These are phyloP conservation scores for Pichia sp. DNA, from an alignment of 1,139 yeast species.

Conservation along the genomic window DNA sequence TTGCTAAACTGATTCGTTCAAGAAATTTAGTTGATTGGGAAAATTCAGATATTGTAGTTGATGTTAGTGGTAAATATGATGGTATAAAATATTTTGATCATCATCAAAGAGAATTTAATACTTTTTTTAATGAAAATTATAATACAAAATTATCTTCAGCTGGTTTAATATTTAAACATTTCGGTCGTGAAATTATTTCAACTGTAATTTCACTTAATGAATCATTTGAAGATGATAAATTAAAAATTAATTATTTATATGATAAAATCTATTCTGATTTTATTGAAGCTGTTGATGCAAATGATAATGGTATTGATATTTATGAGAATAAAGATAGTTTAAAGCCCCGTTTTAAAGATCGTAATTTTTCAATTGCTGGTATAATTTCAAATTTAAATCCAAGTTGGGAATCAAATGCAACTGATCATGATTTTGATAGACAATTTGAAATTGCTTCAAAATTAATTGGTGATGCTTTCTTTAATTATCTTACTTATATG, in stretches of 20 bases:
- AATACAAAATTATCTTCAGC: constrained; percentile 87
- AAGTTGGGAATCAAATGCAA: constrained; percentile 64
- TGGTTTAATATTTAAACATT: constrained; percentile 89
- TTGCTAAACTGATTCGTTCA: constrained; percentile 70
- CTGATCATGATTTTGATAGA: constrained; percentile 60
- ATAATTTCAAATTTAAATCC: constrained; percentile 79
- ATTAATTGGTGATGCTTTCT: constrained; percentile 78
- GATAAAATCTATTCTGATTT: constrained; percentile 76
- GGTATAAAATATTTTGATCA: constrained; percentile 86
- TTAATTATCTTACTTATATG: constrained; percentile 58
- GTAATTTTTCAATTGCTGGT: constrained; percentile 70
- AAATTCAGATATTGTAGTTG: constrained; percentile 84
- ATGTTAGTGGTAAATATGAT: constrained; percentile 93
- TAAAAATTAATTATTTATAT: constrained; percentile 54
- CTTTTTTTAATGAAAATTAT: constrained; percentile 52
- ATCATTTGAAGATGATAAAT: constrained; percentile 30
- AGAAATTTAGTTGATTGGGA: constrained; percentile 83
- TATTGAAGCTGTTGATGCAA: constrained; percentile 89
- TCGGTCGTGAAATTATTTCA: constrained; percentile 71
- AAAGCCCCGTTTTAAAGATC: constrained; percentile 45
- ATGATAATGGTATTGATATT: constrained; percentile 86
- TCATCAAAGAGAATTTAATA: constrained; percentile 81
- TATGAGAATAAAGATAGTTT: constrained; percentile 46
- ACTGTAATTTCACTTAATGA: constrained; percentile 25
- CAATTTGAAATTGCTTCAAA: constrained; percentile 67